Evolutionary conservation across 768 basidiomycete genomes (phyloP), one percentile per base, ranked within the genome.

Genomic region (Dioszegia hungarica): DNA sequence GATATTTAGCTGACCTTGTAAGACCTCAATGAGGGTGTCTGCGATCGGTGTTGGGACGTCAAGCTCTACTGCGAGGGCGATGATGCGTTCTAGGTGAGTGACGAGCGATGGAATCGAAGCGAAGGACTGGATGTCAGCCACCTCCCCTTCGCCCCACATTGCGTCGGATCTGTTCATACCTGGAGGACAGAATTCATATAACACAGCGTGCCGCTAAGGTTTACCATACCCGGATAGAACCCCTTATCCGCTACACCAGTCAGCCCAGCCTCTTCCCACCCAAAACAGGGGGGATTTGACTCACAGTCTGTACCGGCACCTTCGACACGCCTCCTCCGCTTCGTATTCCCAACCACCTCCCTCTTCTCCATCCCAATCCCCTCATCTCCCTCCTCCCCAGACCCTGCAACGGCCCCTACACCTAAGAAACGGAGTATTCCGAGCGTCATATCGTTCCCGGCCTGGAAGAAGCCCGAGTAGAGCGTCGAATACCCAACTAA

Each of bases 111-210:
- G 82, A 29, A 94, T 78, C 1, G 94, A 95, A 9, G 93, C 88
- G 74, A 98, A 79, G 36, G 93, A 90, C 90, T 93, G 63, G n/a
- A 20, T 31, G 31, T 20, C 5, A 41, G 37, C 15, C 19, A 6
- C 14, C 6, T 33, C 28, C 11, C 28, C 28, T 36, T 31, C 11
- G 10, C 12, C 8, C 28, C 33, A 17, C 11, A 3, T 3, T 29
- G 15, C 29, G 9, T 46, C 9, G 29, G 19, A 47, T 55, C 5
- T 39, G 41, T 5, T 48, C 63, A 69, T 73, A 72, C 89, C 83
- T 97, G 94, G 10, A 97, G 79, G 2, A 91, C 91, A 12, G 94
- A 92, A 74, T 98, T 94, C 85, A 97, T 89, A 79, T 95, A 98
- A 72, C 94, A 97, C 63, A 94, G 89, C 49, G 91, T 94, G 11